Conservation (phyloP, 768 basidiomycete species). For the Chalciporus piperatus region DNA sequence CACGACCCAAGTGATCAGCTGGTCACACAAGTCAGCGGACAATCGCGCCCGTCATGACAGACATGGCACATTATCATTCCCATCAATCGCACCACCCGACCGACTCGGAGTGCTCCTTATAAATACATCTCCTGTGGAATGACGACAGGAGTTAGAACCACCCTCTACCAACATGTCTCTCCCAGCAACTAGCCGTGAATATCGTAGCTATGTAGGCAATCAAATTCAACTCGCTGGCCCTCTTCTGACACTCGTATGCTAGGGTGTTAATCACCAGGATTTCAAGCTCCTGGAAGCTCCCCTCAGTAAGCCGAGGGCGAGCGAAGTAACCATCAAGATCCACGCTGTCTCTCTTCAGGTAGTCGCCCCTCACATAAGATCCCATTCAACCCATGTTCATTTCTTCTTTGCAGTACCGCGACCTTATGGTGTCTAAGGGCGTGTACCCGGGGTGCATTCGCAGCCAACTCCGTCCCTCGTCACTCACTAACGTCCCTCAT, state of each 20-base stretch:
- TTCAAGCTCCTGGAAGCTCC: conserved; percentile 25
- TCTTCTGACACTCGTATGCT: not conserved
- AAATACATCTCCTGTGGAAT: not conserved
- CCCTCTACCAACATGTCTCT: conserved; percentile 7
- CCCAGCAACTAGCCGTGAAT: conserved; percentile 14
- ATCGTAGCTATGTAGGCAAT: conserved; percentile 12
- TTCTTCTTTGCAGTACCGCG: conserved; percentile 42
- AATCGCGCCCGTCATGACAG: too few species aligned
- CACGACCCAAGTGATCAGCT: too few species aligned
- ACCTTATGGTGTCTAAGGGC: conserved; percentile 42
- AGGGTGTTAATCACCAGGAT: conserved; percentile 28
- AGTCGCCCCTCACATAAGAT: not conserved
- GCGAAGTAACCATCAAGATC: conserved; percentile 54
- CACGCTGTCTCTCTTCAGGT: conserved; percentile 58
- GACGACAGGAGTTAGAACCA: not conserved
- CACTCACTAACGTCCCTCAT: conserved; percentile 30
- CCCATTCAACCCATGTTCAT: not conserved
- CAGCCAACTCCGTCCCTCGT: not conserved
- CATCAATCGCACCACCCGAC: too few species aligned
- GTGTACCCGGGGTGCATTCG: conserved; percentile 35
- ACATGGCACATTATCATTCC: too few species aligned
- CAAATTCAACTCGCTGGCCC: not conserved
- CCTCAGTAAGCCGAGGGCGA: conserved; percentile 36
- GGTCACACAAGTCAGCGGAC: too few species aligned
- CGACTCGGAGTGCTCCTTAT: not conserved